Percentiles rank a stretch among this genome's conserved stretches.
Evolutionary conservation across 805 yeast species (phyloP).

Genomic region (Candida nanaspora): DNA sequence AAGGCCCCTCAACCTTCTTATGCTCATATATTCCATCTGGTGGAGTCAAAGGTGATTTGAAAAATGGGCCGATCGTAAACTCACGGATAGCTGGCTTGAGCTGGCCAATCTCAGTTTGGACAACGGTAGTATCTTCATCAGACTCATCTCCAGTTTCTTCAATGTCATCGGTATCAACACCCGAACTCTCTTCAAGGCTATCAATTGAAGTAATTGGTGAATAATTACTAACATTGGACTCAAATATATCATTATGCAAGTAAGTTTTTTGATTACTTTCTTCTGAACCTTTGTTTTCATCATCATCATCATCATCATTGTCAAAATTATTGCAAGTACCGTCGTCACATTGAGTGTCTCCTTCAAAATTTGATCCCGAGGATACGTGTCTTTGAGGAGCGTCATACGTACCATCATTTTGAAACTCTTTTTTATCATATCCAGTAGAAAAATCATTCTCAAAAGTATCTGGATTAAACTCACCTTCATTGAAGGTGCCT

Average conservation of each 20-base stretch:
- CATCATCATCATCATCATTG: not conserved
- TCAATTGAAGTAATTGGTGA: not conserved
- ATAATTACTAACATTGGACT: not conserved
- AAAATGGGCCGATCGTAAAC: not conserved
- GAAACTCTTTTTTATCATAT: not conserved
- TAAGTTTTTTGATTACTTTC: too few relatives aligned
- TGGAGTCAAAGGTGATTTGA: not conserved
- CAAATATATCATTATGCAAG: not conserved
- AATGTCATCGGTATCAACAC: conserved; percentile 1
- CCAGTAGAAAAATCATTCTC: too few relatives aligned
- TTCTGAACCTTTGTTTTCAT: not conserved
- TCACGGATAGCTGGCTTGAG: not conserved
- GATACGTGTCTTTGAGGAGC: not conserved
- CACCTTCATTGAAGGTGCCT: too few relatives aligned
- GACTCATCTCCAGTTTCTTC: not conserved
- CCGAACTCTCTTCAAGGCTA: not conserved
- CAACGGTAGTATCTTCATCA: conserved; percentile 3
- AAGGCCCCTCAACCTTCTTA: not conserved
- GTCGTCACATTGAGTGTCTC: not conserved
- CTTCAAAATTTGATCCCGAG: not conserved
- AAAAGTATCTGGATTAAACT: too few relatives aligned
- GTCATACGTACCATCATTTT: not conserved
- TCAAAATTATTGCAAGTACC: too few relatives aligned
- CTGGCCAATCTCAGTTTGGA: too few relatives aligned
- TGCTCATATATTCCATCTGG: too few relatives aligned